phyloP scores from a whole-genome alignment of 164 flowering plant species.

The Liquidambar formosana region DNA sequence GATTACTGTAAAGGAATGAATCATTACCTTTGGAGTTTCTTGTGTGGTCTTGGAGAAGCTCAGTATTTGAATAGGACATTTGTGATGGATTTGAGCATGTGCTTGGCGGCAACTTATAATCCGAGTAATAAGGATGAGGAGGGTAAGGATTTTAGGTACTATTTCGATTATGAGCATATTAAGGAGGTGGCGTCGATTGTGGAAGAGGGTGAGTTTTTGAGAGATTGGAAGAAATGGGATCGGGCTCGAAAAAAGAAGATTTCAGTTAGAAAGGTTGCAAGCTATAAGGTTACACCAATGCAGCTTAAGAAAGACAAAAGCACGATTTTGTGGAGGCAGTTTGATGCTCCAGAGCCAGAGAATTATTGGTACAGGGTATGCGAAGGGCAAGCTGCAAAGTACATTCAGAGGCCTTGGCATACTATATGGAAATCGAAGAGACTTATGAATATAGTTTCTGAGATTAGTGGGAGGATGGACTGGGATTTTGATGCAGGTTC shows the following conservation, averaged over 20 bases:
- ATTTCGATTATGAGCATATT: conserved; percentile 92
- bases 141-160: conserved; percentile 88
- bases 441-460: conserved; percentile 90
- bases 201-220: conserved; percentile 72
- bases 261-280: conserved; percentile 62
- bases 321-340: conserved; percentile 85
- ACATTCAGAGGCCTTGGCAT: conserved; percentile 91
- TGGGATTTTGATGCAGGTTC: conserved; percentile 99
- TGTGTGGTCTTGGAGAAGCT: conserved; percentile 96
- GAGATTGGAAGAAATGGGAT: conserved; percentile 82
- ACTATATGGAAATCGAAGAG: conserved; percentile 95
- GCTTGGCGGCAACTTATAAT: conserved; percentile 62
- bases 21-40: conserved; percentile 86
- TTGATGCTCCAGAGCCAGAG: conserved; percentile 88
- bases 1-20: conserved; percentile 96
- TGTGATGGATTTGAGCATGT: conserved; percentile 86
- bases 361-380: conserved; percentile 98
- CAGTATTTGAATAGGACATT: conserved; percentile 84
- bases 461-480: conserved; percentile 84
- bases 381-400: conserved; percentile 82
- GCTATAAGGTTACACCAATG: conserved; percentile 81
- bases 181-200: conserved; percentile 77
- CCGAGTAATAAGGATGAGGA: conserved; percentile 72
- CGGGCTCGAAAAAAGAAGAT: conserved; percentile 55
- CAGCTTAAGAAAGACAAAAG: conserved; percentile 78